phyloP scores from a whole-genome alignment of 73 alveolate genomes.

The Paramecium caudatum region DNA sequence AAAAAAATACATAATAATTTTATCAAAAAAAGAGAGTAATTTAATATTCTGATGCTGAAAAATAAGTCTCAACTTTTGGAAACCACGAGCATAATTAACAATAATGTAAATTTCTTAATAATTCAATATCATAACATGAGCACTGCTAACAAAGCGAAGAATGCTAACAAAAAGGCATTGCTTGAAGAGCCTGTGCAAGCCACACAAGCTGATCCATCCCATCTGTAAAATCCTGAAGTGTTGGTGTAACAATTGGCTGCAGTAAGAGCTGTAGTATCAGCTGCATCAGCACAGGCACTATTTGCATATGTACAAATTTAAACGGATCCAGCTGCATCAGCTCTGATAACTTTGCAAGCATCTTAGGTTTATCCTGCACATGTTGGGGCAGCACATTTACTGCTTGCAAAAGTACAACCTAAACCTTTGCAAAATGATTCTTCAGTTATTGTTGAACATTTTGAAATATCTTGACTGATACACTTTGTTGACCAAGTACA shows the following conservation, averaged over 20 bases:
- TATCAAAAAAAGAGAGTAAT: too few relatives aligned
- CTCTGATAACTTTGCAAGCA: not conserved
- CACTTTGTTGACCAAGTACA: not conserved
- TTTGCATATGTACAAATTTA: not conserved
- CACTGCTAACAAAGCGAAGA: not conserved
- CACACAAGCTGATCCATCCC: slow-evolving; percentile 17
- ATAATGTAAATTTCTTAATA: too few relatives aligned
- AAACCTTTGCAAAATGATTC: not conserved
- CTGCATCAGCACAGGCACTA: not conserved
- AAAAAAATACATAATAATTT: too few relatives aligned
- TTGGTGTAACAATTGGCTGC: not conserved
- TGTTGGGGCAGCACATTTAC: not conserved
- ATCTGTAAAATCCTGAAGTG: not conserved
- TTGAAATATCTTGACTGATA: not conserved
- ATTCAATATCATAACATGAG: slow-evolving; percentile 1
- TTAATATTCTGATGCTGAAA: too few relatives aligned
- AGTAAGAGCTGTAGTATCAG: not conserved
- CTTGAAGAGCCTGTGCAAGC: slow-evolving; percentile 2
- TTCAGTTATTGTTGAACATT: not conserved
- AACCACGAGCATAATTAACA: too few relatives aligned
- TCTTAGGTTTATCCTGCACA: not conserved
- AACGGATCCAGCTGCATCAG: not conserved
- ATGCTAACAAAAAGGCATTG: not conserved
- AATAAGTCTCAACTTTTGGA: too few relatives aligned
- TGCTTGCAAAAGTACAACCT: not conserved